Conservation (phyloP, 2,329 filamentous ascomycete genomes). For the Purpureocillium takamizusanense region DNA sequence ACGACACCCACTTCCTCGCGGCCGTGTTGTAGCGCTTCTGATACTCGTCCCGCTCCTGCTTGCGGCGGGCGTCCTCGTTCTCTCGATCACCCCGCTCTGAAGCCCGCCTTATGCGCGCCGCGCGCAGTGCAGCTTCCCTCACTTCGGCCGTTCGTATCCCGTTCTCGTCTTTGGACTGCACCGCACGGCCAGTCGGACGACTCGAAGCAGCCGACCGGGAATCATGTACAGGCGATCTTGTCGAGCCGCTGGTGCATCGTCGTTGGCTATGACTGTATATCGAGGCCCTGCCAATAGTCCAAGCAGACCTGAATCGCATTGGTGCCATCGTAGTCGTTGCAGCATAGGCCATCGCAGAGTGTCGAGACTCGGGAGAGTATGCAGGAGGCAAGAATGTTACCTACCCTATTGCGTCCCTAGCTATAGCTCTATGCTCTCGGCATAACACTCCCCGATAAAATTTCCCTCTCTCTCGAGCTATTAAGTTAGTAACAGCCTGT, state of each 20-base stretch:
- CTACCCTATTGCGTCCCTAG: no score
- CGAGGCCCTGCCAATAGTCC: not conserved
- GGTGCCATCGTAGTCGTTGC: not conserved
- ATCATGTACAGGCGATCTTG: not conserved
- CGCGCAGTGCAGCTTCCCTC: constrained; percentile 13
- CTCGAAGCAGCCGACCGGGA: not conserved
- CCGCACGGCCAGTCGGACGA: not conserved
- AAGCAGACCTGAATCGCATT: no score
- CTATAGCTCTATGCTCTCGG: not conserved
- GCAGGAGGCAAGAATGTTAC: no score
- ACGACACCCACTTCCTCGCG: constrained; percentile 33
- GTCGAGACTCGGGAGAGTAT: no score
- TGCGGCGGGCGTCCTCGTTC: constrained; percentile 9
- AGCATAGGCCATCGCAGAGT: not conserved
- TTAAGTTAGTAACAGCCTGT: no score
- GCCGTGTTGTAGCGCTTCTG: constrained; percentile 33
- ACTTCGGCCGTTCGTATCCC: constrained; percentile 12
- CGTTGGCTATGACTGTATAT: not conserved
- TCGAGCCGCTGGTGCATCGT: not conserved
- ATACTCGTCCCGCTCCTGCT: constrained; percentile 23
- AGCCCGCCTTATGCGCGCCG: constrained; percentile 11
- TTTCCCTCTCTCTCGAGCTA: no score
- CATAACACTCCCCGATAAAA: no score
- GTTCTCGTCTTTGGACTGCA: not conserved
- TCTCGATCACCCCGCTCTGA: constrained; percentile 9